A percentile compares a stretch with the other conserved stretches of the same genome.
Evolutionary conservation across 108 stramenopile species (phyloP).

Genomic region (Pseudonitzschia multiseries): DNA sequence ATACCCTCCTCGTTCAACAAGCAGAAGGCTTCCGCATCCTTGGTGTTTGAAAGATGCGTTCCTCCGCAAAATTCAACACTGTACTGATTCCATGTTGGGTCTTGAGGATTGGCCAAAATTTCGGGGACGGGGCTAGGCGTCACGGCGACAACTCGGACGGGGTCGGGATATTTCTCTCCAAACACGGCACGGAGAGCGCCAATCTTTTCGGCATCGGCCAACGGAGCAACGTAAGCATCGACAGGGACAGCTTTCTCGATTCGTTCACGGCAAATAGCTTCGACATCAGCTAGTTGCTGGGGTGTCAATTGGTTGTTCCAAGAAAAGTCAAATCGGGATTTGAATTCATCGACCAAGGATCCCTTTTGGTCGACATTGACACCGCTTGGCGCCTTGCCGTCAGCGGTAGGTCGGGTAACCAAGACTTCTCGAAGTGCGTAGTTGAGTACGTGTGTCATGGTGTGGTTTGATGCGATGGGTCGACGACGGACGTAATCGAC

Average conservation of each 20-base stretch:
- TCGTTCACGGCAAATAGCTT: slow-evolving; percentile 56
- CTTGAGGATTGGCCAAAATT: slow-evolving; percentile 89
- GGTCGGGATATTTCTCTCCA: slow-evolving; percentile 99
- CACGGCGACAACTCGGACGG: slow-evolving; percentile 97
- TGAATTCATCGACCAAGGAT: slow-evolving; percentile 90
- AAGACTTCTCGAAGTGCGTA: slow-evolving; percentile 91
- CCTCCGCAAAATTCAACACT: slow-evolving; percentile 99
- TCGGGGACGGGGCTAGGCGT: slow-evolving; percentile 68
- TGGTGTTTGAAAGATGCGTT: slow-evolving; percentile 96
- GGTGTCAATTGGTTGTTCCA: slow-evolving; percentile 83
- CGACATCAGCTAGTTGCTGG: slow-evolving; percentile 79
- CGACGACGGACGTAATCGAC: slow-evolving; percentile 97
- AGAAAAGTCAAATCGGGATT: slow-evolving; percentile 98
- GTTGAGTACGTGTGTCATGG: slow-evolving; percentile 99
- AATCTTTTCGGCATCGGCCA: slow-evolving; percentile 88
- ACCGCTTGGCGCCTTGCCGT: slow-evolving; percentile 33
- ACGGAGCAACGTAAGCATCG: slow-evolving; percentile 77
- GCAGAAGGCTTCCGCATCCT: slow-evolving; percentile 90
- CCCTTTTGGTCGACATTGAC: slow-evolving; percentile 95
- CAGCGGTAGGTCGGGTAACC: slow-evolving; percentile 46
- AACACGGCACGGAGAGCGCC: slow-evolving; percentile 94
- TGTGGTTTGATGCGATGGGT: slow-evolving; percentile 97
- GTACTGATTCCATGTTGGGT: slow-evolving; percentile 82
- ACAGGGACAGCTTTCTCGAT: slow-evolving; percentile 74
- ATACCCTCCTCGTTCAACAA: slow-evolving; percentile 95